These are phyloP conservation scores for Fabrea salina DNA, from an alignment of 169 alveolate species.

Conservation along the genomic window DNA sequence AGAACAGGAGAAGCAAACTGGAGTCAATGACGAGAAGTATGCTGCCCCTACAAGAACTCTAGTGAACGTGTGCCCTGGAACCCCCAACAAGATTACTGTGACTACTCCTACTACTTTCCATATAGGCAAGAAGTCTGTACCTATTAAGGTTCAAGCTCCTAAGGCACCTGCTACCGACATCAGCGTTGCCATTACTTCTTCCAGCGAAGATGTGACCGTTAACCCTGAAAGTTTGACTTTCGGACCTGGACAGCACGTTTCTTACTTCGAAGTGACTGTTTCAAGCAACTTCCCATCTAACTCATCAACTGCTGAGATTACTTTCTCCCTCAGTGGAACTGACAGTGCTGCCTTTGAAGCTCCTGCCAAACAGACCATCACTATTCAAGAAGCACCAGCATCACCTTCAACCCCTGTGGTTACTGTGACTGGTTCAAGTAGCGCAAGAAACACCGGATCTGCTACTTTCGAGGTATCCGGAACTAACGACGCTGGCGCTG, in stretches of 20 bases:
- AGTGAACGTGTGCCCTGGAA: background rate
- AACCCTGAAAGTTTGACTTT: background rate
- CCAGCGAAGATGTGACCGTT: background rate
- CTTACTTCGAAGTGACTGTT: background rate
- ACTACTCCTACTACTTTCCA: background rate
- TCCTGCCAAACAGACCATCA: background rate
- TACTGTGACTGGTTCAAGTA: background rate
- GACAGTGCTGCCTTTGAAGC: background rate
- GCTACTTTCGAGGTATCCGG: background rate
- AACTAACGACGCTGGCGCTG: background rate
- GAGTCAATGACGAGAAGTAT: background rate
- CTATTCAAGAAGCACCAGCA: background rate
- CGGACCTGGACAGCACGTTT: background rate
- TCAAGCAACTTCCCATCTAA: background rate
- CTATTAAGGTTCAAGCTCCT: background rate
- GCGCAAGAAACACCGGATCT: background rate
- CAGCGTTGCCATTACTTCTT: background rate
- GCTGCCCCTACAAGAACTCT: background rate
- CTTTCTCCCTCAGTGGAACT: background rate
- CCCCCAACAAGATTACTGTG: background rate
- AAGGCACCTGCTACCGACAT: background rate
- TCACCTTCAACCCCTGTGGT: background rate
- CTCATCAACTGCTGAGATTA: background rate
- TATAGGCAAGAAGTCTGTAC: background rate
- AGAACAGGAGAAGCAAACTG: background rate